Evolutionary conservation across 1,139 yeast species (phyloP), one percentile per base, ranked within the genome.

Genomic region (Geotrichum siamense): DNA sequence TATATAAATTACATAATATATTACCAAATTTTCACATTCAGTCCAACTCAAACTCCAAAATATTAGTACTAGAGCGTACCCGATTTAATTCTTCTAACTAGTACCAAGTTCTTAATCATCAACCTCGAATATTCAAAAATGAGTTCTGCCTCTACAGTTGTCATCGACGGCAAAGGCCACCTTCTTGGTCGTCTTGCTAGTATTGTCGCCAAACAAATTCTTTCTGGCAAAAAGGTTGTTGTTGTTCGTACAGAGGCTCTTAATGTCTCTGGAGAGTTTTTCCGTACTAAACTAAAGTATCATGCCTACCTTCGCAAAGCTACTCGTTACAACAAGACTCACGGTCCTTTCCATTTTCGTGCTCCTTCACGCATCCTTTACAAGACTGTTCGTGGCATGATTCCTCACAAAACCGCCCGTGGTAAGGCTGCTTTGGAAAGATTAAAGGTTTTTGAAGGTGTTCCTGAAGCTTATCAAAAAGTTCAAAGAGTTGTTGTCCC

Each of bases 321-420:
- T 64, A 86, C 98, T 70, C 85, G 95, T 77, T 91, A 74, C 89
- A 91, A 91, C 94, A 87, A 87, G 78, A 82, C 79, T 67, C 84
- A 87, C 72, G 98, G 98, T 78, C 97, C 97, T 69, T 93, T 91
- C 96, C 98, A 91, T 74, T 91, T 91, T 95, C 91, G 97, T 78
- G 98, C 98, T 56, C 98, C 98, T 72, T 87, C 97, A 56, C 87
- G 97, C 79, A 87, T 91, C 75, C 86, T 91, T 76, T 89, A 87
- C 93, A 91, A 91, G 83, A 96, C 98, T 68, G 75, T 91, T 72
- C 85, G 95, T 73, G 98, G 98, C 76, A 93, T 93, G 98, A 77
- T 93, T 68, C 79, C 96, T 70, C 98, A 91, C 91, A 91, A 93
- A 86, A 91, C 98, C 61, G 91, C 97, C 65, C 93, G 98, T 76